Conservation (phyloP, 108 stramenopile genomes). For the Epipyxis sp. region DNA sequence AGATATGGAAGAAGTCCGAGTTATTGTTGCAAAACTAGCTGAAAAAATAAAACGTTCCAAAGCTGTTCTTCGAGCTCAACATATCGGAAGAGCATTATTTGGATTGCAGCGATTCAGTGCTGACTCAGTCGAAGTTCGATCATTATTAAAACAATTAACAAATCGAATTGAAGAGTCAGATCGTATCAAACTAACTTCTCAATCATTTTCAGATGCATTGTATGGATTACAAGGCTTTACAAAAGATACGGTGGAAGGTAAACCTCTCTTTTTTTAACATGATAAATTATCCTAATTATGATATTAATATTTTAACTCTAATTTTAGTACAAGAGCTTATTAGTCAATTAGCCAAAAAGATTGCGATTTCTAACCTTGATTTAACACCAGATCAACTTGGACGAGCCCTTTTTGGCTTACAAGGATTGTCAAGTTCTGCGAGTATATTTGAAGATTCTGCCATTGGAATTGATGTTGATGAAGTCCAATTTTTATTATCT, state of each 20-base stretch:
- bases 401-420: conserved; percentile 3
- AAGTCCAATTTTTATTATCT: not conserved
- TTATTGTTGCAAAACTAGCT: not conserved
- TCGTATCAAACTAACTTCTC: not conserved
- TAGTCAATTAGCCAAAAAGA: not conserved
- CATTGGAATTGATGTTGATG: not conserved
- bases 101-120: not conserved
- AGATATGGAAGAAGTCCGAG: conserved; percentile 1
- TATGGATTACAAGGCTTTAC: not conserved
- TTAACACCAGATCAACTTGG: conserved; percentile 6
- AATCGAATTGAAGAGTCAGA: not conserved
- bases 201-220: not conserved
- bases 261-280: too few species aligned
- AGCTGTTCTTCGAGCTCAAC: not conserved
- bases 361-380: not conserved
- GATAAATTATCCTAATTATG: too few species aligned
- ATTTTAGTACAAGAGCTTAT: not conserved
- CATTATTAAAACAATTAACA: not conserved
- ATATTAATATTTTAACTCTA: too few species aligned
- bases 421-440: not conserved
- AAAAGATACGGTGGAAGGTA: too few species aligned
- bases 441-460: not conserved
- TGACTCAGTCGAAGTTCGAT: not conserved
- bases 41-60: not conserved
- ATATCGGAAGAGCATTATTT: not conserved